Evolutionary conservation across 2,329 filamentous ascomycete species (phyloP), one percentile per base, ranked within the genome.

Genomic region (Trichoderma semiorbis): DNA sequence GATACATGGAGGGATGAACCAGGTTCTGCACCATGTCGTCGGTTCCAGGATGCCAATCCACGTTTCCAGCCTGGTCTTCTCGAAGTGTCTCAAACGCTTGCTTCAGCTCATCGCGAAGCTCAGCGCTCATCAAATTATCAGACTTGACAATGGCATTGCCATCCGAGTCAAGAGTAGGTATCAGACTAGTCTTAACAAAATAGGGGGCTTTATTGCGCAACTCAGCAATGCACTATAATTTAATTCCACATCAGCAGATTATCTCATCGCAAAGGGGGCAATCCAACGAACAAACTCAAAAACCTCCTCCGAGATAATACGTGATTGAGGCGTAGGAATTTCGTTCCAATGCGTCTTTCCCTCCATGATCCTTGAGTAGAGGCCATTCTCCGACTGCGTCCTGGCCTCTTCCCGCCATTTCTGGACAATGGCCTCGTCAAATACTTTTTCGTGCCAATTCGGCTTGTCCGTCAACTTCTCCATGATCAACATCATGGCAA

Each of bases 31-130:
- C 87, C 74, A 83, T 84, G 1, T 81, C 77, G 32, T 87, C 78
- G 0, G 85, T 87, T 5, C 83, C 80, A 0, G 88, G 89, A 78
- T 91, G 86, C 83, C 85, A 91, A 75, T 90, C 88, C 11, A 72
- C 69, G 10, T 72, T 47, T 5, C 3, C 64, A 21, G 39, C 58
- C 30, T 73, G 70, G 18, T 66, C 70, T 3, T n/a, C 39, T 18
- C 39, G 60, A 18, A 73, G 72, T 7, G 36, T 64, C 16, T 72
- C 65, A 14, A 72, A 69, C 7, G 72, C 70, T 18, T 55, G 32
- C 16, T 14, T 21, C 24, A 73, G 8, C 12, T 75, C 70, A 43
- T 57, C 21, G 3, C 60, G 65, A 12, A 73, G 60, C 6, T 26
- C 1, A 5, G 8, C 6, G 10, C 34, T 50, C 7, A 72, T 61